Percentiles rank a stretch among this genome's conserved stretches.
Conservation (phyloP, 495 filamentous ascomycete species). For the Rostrohypoxylon terebratum region DNA sequence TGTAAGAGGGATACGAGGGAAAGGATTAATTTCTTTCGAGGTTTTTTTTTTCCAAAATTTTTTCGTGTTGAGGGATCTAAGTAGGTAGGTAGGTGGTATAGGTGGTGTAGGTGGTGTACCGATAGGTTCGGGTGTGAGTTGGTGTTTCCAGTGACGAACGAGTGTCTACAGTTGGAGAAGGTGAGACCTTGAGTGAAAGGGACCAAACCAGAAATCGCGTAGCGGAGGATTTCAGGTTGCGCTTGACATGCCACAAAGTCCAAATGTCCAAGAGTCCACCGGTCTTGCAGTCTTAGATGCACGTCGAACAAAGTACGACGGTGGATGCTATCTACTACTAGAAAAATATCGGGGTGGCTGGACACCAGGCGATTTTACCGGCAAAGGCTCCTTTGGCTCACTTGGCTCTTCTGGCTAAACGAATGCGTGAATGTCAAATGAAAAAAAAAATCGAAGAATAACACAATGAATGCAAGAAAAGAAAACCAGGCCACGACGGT, state of each 20-base stretch:
- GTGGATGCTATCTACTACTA: constrained; percentile 23
- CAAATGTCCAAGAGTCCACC: background rate
- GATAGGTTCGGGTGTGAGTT: constrained; percentile 35
- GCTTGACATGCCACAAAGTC: constrained; percentile 36
- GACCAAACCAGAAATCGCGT: constrained; percentile 33
- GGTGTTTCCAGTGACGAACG: constrained; percentile 46
- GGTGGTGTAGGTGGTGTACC: constrained; percentile 7
- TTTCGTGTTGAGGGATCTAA: constrained; percentile 2
- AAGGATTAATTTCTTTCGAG: constrained; percentile 32
- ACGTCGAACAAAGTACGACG: constrained; percentile 30
- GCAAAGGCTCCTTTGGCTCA: constrained; percentile 2
- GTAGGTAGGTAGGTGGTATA: background rate
- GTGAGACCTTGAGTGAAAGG: constrained; percentile 35
- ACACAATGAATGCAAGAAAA: constrained; percentile 41
- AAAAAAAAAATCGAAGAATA: constrained; percentile 33
- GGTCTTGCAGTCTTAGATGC: constrained; percentile 22
- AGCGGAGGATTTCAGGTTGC: constrained; percentile 30
- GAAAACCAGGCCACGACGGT: constrained; percentile 39
- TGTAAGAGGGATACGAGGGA: constrained; percentile 28
- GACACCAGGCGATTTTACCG: constrained; percentile 20
- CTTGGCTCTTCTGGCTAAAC: constrained; percentile 11
- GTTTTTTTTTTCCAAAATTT: constrained; percentile 6
- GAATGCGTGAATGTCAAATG: constrained; percentile 29
- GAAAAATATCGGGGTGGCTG: constrained; percentile 32
- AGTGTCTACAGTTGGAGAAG: constrained; percentile 51